Evolutionary conservation across 345 rosid species (phyloP), one percentile per base, ranked within the genome.

Genomic region (Sonneratia alba): DNA sequence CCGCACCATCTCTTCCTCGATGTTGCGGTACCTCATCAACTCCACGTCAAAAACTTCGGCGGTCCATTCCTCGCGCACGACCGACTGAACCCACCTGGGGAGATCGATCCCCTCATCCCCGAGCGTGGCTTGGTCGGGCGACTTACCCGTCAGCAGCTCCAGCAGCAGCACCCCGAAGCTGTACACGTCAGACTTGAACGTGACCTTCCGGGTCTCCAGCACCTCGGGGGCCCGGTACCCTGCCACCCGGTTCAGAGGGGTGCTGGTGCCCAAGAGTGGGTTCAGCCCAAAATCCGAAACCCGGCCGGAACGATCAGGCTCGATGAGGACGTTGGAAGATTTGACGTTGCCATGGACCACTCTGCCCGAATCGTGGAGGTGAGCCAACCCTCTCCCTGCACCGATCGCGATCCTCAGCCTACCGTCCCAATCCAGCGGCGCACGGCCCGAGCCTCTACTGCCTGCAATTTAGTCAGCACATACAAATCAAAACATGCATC

Each of bases 1-100:
- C 83, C 89, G 97, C 65, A 92, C 99, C 99, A 95, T 95, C 79
- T 95, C 99, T 73, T 95, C 98, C 74, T 94, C 99, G 6, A 90
- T 87, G 87, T 86, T 90, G 57, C 87, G 95, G 66, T 87, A 87
- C 73, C 93, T 81, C 96, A 92, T 92, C 22, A 95, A 76, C 85
- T 95, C 99, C 67, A 87, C 93, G 1, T 90, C 99, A 36, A 95
- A 90, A 0, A 95, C 99, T 81, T 92, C 97, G 0, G 99, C 99
- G 9, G 99, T 92, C 99, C 99, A 95, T 72, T 95, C 99, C 80
- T 95, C 99, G 2, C 99, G 76, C 4, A 95, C 99, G 59, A 95
- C 99, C 0, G 99, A 95, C 70, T 90, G 97, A 36, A 95, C 99
- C 99, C 99, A 95, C 57, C 99, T 73, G 0, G 99, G 99, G 66